Base-by-base conservation (phyloP, 139 green algal genomes). In the Parachlorella kessleri region DNA sequence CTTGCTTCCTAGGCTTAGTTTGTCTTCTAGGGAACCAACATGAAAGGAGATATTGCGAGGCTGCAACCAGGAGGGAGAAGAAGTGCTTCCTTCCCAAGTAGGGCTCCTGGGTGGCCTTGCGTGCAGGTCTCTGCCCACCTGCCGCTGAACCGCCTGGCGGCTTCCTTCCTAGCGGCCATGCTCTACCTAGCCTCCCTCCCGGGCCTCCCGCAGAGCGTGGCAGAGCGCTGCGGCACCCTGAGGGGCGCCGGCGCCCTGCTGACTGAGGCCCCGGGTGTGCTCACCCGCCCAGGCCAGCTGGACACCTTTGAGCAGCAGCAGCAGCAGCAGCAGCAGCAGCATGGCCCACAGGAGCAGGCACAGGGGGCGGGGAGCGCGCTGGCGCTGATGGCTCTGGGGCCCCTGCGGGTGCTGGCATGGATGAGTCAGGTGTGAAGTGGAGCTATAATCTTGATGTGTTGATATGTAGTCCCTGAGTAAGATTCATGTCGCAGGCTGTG, bases 361-460 rank as follows among this genome's bases (percentile, higher is more conserved):
- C 59, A 72, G 73, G 63, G 55, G 10, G 63, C 73, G 18, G 59
- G 28, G 73, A 55, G 73, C 1, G 65, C 72, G 63, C 64, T 72
- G 35, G 37, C 59, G 3, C 72, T 55, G 73, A 79, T 79, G 73
- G 72, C 55, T 63, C 73, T 72, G 73, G 73, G n/a, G n/a, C n/a
- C n/a, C n/a, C 55, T 33, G 73, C 73, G 73, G 4, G 65, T 79
- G 63, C 64, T 72, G 35, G 37, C 59, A 2, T 79, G 73, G 73
- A 79, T 79, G 73, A 79, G 73, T 63, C 73, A 79, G 73, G 73
- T 79, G 63, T n/a, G n/a, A n/a, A n/a, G n/a, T n/a, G n/a, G n/a
- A n/a, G n/a, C n/a, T n/a, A n/a, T n/a, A n/a, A n/a, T n/a, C n/a
- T n/a, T n/a, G n/a, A n/a, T n/a, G n/a, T n/a, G n/a, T n/a, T n/a